Conservation (phyloP, 2,329 filamentous ascomycete species). For the Penicillium sp. region DNA sequence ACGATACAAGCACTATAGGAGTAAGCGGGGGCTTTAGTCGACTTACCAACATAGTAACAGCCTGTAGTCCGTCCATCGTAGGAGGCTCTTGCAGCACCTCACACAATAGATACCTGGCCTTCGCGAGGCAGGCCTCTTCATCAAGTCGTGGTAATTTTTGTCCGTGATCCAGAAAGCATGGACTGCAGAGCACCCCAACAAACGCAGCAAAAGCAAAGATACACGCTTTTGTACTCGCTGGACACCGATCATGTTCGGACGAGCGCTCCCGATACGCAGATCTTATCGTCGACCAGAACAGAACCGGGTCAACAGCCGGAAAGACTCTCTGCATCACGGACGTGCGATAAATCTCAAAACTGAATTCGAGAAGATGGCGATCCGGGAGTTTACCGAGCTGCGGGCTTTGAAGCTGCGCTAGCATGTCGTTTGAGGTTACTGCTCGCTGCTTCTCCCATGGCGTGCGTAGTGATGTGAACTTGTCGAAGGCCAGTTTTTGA, state of each 20-base stretch:
- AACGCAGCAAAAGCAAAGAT: constrained; percentile 56
- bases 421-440: constrained; percentile 25
- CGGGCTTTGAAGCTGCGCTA: constrained; percentile 28
- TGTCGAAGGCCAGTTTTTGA: constrained; percentile 38
- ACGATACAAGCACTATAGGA: not conserved
- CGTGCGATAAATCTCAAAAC: constrained; percentile 36
- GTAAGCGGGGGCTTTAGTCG: not conserved
- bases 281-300: constrained; percentile 54
- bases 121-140: constrained; percentile 46
- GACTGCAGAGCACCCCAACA: constrained; percentile 33
- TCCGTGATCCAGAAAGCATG: constrained; percentile 16
- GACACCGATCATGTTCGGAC: constrained; percentile 26
- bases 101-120: constrained; percentile 50
- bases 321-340: constrained; percentile 53
- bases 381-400: constrained; percentile 44
- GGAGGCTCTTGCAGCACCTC: constrained; percentile 50
- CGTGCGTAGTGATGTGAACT: constrained; percentile 31
- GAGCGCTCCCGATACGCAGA: constrained; percentile 48
- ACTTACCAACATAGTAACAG: constrained; percentile 56
- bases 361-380: constrained; percentile 34
- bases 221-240: constrained; percentile 50
- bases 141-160: constrained; percentile 37
- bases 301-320: constrained; percentile 53
- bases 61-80: constrained; percentile 52
- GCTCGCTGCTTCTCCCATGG: constrained; percentile 45